Base-by-base conservation (phyloP, 1,284 basidiomycete genomes). In the Cryptococcus sp. region DNA sequence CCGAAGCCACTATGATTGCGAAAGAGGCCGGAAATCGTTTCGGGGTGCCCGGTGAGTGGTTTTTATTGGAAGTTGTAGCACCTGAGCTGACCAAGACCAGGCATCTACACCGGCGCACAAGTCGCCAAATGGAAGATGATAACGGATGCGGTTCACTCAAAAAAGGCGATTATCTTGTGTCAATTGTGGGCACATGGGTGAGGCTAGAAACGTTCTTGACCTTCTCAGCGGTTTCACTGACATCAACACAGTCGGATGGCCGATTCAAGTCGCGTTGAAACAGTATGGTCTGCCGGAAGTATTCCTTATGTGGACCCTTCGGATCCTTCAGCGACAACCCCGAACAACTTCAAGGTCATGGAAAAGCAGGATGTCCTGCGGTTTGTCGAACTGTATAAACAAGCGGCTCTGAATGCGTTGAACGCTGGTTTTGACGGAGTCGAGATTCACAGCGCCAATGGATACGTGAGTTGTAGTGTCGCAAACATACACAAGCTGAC, bases 401-500 rank as follows among this genome's bases (percentile, higher is more conserved):
- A 78, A 2, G 79, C 84, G 0, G 85, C 85, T 0, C 54, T 75
- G 13, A 83, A 83, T 57, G 84, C 85, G 3, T 81, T 84, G 49
- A 79, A 81, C 65, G 85, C 85, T 23, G 86, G 86, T 0, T 86
- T 87, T 63, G 86, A 88, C 65, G 85, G 85, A 38, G 82, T 87
- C 35, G 86, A 88, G 77, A 67, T 81, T 45, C 81, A 81, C 60
- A 68, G 68, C 27, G 79, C 77, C 8, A 88, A 91, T 68, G 75
- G 86, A 15, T 58, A 58, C 51, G 27, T 51, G 25, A 38, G 46
- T 50, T n/a, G 19, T 50, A 23, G n/a, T 25, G 15, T 20, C 27
- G 8, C 13, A 27, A 20, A 19, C 2, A 42, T 4, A 10, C 22
- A 45, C 42, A n/a, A 46, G 13, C 15, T 68, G 65, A 74, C 30